These are phyloP conservation scores for Phellopilus nigrolimitatus DNA, from an alignment of 1,284 basidiomycete genomes.

Conservation along the genomic window DNA sequence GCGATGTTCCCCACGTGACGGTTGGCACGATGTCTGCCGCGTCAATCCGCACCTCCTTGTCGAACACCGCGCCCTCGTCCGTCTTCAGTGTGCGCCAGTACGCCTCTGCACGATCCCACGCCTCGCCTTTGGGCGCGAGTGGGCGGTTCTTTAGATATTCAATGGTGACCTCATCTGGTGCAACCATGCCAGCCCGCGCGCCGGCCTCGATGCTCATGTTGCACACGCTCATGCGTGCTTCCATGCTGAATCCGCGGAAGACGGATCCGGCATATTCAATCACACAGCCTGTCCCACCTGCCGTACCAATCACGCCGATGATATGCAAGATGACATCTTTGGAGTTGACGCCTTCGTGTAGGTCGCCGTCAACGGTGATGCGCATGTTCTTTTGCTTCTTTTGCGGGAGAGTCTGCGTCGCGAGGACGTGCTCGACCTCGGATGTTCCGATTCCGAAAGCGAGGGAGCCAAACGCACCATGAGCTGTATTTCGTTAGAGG, in stretches of 20 bases:
- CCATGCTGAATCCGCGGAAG: slow-evolving; percentile 90
- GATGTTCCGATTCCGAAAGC: slow-evolving; percentile 97
- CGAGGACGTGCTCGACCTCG: slow-evolving; percentile 95
- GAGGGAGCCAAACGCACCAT: slow-evolving; percentile 93
- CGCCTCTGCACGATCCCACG: slow-evolving; percentile 84
- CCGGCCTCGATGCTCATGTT: slow-evolving; percentile 99
- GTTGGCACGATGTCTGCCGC: slow-evolving; percentile 92
- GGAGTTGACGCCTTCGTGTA: slow-evolving; percentile 84
- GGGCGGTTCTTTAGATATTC: slow-evolving; percentile 82
- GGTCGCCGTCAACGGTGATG: slow-evolving; percentile 83
- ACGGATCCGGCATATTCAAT: slow-evolving; percentile 93
- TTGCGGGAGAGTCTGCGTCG: slow-evolving; percentile 90
- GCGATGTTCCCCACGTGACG: slow-evolving; percentile 95
- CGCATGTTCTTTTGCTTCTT: slow-evolving; percentile 96
- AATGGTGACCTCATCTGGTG: slow-evolving; percentile 81
- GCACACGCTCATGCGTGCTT: slow-evolving; percentile 94
- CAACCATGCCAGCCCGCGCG: slow-evolving; percentile 93
- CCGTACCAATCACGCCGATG: slow-evolving; percentile 91
- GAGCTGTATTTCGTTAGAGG: slow-evolving; percentile 47
- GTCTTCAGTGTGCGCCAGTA: slow-evolving; percentile 88
- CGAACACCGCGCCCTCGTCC: slow-evolving; percentile 88
- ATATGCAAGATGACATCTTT: slow-evolving; percentile 95
- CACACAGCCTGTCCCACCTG: slow-evolving; percentile 88
- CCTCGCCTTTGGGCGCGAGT: slow-evolving; percentile 80
- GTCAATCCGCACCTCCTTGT: slow-evolving; percentile 81